Evolutionary conservation across 441 rosid genomes (phyloP), one percentile per base, ranked within the genome.

Genomic region (Mallotus repandus): DNA sequence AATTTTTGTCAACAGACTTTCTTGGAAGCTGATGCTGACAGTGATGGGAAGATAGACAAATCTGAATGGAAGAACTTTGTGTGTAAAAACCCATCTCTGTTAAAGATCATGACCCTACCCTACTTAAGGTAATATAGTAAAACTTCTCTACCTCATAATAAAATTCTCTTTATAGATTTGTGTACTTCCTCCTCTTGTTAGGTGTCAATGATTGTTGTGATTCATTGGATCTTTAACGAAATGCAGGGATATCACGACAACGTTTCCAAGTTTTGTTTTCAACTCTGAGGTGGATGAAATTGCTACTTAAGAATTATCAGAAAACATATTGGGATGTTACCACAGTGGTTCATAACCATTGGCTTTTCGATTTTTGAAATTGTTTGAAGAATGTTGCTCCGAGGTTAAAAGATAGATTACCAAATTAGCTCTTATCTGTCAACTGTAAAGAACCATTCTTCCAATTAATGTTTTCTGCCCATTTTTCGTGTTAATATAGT

Each of bases 231-330:
- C 21, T 53, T 16, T 29, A 4, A 53, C 21, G 18, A 4, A 16
- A 45, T 83, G 86, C 89, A 94, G 99, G 90, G 98, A 94, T 74
- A 94, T 94, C 75, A 92, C 99, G 0, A 95, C 99, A 2, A 87
- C 99, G 6, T 95, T 94, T 77, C 99, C 99, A 5, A 94, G 99
- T 79, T 94, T 94, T 74, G 89, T 94, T 71, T 94, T 94, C 77
- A 81, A 95, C 72, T 91, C 99, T 0, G 91, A 91, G 79, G 98
- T 95, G 45, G 99, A 95, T 6, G 99, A 95, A 77, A 80, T 88
- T 65, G 91, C 91, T 9, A 84, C 88, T 0, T 89, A 75, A 82
- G 35, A 19, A 60, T 43, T 54, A 68, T 32, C 43, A 11, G 49
- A 9, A 55, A 54, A 9, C n/a, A 38, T 12, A 7, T 15, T 57